Evolutionary conservation across 2,329 filamentous ascomycete species (phyloP).

Genomic region (Botryotinia convoluta): DNA sequence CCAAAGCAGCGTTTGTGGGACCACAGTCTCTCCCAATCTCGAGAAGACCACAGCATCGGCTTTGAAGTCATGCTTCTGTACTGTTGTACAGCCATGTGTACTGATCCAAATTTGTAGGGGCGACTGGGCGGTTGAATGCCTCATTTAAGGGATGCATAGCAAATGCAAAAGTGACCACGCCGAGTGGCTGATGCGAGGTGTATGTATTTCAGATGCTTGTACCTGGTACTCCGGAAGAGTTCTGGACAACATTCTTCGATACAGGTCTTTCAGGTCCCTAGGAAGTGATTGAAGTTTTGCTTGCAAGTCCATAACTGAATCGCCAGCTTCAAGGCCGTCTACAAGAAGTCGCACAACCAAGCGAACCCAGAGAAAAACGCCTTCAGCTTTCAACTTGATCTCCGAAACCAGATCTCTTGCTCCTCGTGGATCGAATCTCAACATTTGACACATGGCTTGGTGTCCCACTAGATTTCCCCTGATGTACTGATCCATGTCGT

Average conservation of each 20-base stretch:
- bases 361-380: neutral
- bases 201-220: neutral
- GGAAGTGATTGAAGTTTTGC: neutral
- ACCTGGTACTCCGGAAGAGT: neutral
- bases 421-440: neutral
- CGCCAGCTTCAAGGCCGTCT: neutral
- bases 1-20: neutral
- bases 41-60: neutral
- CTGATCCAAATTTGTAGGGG: neutral
- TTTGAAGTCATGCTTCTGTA: neutral
- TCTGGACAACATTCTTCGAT: neutral
- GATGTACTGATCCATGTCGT: neutral
- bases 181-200: neutral
- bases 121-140: neutral
- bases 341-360: neutral
- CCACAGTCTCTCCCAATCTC: neutral
- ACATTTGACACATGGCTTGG: neutral
- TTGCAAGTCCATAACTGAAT: neutral
- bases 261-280: neutral
- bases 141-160: neutral
- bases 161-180: neutral
- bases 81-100: neutral
- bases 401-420: neutral
- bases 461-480: neutral
- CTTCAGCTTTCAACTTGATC: neutral